Evolutionary conservation across 2,329 filamentous ascomycete species (phyloP).

Genomic region (Verticillium alfalfae): DNA sequence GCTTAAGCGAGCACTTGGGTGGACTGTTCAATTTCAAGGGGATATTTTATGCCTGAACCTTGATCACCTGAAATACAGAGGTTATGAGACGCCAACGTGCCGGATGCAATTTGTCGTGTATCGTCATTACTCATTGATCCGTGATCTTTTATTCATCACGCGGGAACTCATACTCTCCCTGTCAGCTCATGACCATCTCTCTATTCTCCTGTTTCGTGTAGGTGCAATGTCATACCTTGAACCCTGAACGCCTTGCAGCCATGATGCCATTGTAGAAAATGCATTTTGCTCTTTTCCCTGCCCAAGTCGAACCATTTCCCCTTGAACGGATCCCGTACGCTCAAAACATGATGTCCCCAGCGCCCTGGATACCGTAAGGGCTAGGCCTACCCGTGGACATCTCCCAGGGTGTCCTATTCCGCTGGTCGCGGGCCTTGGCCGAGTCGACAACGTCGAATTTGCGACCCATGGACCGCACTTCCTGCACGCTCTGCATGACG

Average conservation of each 20-base stretch:
- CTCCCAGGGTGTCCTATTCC: not conserved
- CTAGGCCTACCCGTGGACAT: conserved; percentile 2
- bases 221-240: not conserved
- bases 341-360: conserved; percentile 18
- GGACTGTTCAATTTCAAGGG: no score
- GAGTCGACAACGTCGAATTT: conserved; percentile 62
- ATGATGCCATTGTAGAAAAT: not conserved
- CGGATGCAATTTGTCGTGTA: not conserved
- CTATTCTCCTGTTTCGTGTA: not conserved
- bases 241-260: conserved; percentile 2
- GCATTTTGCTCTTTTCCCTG: not conserved
- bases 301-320: not conserved
- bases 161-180: no score
- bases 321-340: not conserved
- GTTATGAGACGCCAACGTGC: no score
- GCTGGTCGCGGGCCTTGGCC: conserved; percentile 16
- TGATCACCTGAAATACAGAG: no score
- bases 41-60: no score
- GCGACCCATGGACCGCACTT: conserved; percentile 67
- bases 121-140: no score
- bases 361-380: conserved; percentile 12
- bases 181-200: not conserved
- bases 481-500: conserved; percentile 66
- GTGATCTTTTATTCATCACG: no score
- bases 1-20: no score